A percentile compares a stretch with the other conserved stretches of the same genome.
Conservation (phyloP, 169 alveolate genomes). For the Plasmodium inui region DNA sequence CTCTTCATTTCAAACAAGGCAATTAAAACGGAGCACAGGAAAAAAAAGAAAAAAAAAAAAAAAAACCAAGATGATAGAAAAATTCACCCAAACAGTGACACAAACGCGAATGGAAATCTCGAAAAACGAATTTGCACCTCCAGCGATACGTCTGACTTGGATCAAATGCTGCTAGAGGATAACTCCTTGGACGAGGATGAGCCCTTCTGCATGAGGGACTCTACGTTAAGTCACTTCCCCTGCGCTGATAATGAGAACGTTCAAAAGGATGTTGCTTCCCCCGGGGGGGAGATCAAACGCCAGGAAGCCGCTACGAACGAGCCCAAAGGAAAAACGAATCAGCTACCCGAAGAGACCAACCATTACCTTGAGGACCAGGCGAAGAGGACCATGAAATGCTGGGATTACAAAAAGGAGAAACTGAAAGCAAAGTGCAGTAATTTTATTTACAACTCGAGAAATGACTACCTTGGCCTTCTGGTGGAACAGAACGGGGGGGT, state of each 20-base stretch:
- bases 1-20: slow-evolving; percentile 75
- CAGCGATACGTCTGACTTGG: neutral
- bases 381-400: slow-evolving; percentile 19
- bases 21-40: slow-evolving; percentile 10
- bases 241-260: neutral
- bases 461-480: slow-evolving; percentile 68
- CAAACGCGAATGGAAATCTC: neutral
- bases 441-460: slow-evolving; percentile 61
- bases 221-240: neutral
- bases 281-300: neutral
- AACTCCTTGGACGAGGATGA: neutral
- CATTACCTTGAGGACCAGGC: neutral
- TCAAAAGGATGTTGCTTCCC: neutral
- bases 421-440: slow-evolving; percentile 26
- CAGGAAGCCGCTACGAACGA: neutral
- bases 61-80: neutral
- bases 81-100: neutral
- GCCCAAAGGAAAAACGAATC: neutral
- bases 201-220: neutral
- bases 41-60: neutral
- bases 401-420: slow-evolving; percentile 50
- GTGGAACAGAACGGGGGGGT: slow-evolving; percentile 14
- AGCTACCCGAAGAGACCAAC: neutral
- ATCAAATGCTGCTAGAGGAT: neutral
- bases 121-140: neutral